Base-by-base conservation (phyloP, 345 rosid species). In the Eutrema yunnanense region DNA sequence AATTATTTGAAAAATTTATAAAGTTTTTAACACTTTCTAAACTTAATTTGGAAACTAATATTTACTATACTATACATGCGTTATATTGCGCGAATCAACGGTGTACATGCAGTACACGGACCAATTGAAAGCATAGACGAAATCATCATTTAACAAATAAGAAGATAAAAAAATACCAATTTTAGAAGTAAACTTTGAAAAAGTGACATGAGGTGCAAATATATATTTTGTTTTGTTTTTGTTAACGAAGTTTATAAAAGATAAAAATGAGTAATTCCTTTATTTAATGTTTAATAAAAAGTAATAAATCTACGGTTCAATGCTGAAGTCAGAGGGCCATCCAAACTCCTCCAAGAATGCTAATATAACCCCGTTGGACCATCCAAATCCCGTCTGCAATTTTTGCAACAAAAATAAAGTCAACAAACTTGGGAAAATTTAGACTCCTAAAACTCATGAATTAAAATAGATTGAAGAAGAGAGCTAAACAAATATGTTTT, bases 281-380 rank as follows among this genome's bases (percentile, higher is more conserved):
- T 61, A 27, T 51, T 67, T 19, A 34, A 36, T 5, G 13, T 60
- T 44, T 14, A 12, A 30, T 38, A 26, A 32, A 16, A 26, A 43
- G 5, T 4, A 26, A 43, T 37, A 81, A 87, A 14, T 76, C 90
- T 19, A 91, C 58, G 36, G 55, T 62, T 64, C 63, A 54, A 75
- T 62, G 51, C 19, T 69, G 72, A 77, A 67, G 81, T 84, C 81
- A 64, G 74, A 73, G 9, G 95, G 88, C 97, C 98, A 94, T 67
- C 99, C 99, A 81, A 87, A 92, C 80, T 88, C 97, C 65, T 95
- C 96, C 84, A 95, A 67, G 77, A 95, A 87, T 26, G 96, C 63
- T 84, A 95, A 75, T 27, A 86, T 84, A 48, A 95, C 97, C 38
- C 96, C 97, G 70, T 90, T 95, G n/a, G 99, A 83, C 99, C 97